Evolutionary conservation across 2,329 filamentous ascomycete genomes (phyloP).

Genomic region (Pseudocercospora fijiensis): DNA sequence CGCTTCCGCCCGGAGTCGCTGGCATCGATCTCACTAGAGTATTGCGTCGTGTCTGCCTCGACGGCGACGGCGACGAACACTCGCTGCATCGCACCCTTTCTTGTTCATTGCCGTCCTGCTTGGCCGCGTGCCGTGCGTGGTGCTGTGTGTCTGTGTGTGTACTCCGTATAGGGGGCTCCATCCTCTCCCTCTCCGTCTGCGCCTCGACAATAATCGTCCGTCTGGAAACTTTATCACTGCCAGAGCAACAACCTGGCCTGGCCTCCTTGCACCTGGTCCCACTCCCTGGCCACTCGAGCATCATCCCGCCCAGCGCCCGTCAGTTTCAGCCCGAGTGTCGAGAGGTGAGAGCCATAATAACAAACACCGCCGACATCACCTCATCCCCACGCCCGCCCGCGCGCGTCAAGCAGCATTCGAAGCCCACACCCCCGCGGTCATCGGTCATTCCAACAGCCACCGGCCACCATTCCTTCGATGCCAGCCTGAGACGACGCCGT

Average conservation of each 20-base stretch:
- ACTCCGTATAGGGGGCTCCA: neutral
- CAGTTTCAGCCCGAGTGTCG: neutral
- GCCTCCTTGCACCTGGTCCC: no score
- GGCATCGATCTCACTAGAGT: neutral
- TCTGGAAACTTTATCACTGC: neutral
- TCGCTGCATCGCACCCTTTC: neutral
- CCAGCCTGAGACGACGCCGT: constrained; percentile 5
- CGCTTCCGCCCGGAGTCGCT: constrained; percentile 1
- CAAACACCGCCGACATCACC: constrained; percentile 1
- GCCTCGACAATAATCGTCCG: neutral
- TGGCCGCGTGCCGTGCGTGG: neutral
- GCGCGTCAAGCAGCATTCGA: neutral
- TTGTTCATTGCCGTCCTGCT: neutral
- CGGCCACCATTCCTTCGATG: constrained; percentile 8
- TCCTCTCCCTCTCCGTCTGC: neutral
- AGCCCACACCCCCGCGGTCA: constrained; percentile 1
- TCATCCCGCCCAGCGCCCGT: neutral
- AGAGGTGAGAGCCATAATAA: no score
- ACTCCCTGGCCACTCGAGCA: neutral
- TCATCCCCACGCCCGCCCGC: neutral
- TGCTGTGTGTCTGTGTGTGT: no score
- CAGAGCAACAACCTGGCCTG: neutral
- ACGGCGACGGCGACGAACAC: neutral
- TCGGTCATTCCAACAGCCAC: constrained; percentile 8
- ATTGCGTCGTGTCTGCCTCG: neutral